phyloP scores from a whole-genome alignment of 306 rosid genomes.

The Lathyrus aphaca region DNA sequence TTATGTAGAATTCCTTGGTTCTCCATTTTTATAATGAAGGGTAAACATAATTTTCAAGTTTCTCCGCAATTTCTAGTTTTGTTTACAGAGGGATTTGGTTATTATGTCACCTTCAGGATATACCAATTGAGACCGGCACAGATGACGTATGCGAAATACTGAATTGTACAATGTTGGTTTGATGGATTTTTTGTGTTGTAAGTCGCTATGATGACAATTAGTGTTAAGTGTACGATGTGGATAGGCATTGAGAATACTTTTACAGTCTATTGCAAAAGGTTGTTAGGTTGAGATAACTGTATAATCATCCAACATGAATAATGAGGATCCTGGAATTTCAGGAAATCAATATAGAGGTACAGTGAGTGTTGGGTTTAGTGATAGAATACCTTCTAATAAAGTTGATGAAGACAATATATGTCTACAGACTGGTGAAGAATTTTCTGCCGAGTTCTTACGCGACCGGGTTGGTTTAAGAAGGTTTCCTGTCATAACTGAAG shows the following conservation, averaged over 20 bases:
- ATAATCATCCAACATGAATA: constrained; percentile 59
- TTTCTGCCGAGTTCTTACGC: constrained; percentile 72
- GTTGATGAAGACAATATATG: constrained; percentile 53
- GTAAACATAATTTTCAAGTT: constrained; percentile 33
- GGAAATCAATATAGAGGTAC: constrained; percentile 45
- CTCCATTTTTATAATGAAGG: constrained; percentile 5
- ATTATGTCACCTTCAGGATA: constrained; percentile 28
- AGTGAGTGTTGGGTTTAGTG: constrained; percentile 37
- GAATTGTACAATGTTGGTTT: background rate
- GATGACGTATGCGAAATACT: background rate
- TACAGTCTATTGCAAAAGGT: constrained; percentile 31
- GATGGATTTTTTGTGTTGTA: background rate
- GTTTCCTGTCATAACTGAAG: constrained; percentile 48
- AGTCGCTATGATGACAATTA: background rate
- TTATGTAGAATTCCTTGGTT: constrained; percentile 28
- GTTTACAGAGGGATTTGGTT: constrained; percentile 28
- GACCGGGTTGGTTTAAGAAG: constrained; percentile 68
- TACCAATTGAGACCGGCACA: background rate
- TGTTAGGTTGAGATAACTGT: constrained; percentile 42
- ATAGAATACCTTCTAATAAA: constrained; percentile 38
- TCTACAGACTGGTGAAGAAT: constrained; percentile 88
- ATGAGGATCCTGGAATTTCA: constrained; percentile 56
- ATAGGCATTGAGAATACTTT: constrained; percentile 22
- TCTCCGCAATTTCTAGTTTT: constrained; percentile 19
- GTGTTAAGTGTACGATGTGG: background rate